Base-by-base conservation (phyloP, 2,329 filamentous ascomycete genomes). In the Lecanicillium sp. region DNA sequence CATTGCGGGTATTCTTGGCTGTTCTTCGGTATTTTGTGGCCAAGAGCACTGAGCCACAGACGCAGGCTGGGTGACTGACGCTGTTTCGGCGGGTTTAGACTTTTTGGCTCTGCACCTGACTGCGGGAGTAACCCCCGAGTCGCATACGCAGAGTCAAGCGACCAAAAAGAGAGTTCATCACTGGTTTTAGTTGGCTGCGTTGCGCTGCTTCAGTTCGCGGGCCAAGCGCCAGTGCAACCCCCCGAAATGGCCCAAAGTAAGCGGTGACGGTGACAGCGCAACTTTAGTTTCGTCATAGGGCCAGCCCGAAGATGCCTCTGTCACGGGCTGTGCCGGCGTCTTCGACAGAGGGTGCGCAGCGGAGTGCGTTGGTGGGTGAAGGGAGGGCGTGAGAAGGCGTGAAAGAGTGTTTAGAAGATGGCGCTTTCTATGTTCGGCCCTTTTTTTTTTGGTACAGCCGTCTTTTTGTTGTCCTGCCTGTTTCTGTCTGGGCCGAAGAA, bases 371-470 rank as follows among this genome's bases (percentile, higher is more conserved):
- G n/a, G n/a, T n/a, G n/a, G n/a, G n/a, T n/a, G n/a, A n/a, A 17
- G 21, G 23, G 2, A 15, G 44, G 27, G 11, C 19, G 35, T 6
- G 26, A 39, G 26, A 36, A n/a, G n/a, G 10, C 20, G 17, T 35
- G 40, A 14, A 12, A 27, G 24, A 23, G n/a, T n/a, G n/a, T n/a
- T n/a, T n/a, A n/a, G 12, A 11, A 47, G 17, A 40, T 39, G 44
- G 44, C 44, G 44, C 26, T 47, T 40, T 26, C n/a, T 19, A 26
- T 7, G 37, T 48, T 48, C 45, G 45, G 45, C 20, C 45, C 45
- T 41, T 36, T 29, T 48, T 29, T 29, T 29, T 29, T 12, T 29
- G 7, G 17, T 20, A 23, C 42, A 40, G 36, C 36, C 36, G 23
- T 19, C n/a, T 40, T 32, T 7, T 19, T 29, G 9, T 30, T 9